A percentile compares a stretch with the other conserved stretches of the same genome.
phyloP scores from a whole-genome alignment of 768 basidiomycete species.

The Amyloporia xantha region DNA sequence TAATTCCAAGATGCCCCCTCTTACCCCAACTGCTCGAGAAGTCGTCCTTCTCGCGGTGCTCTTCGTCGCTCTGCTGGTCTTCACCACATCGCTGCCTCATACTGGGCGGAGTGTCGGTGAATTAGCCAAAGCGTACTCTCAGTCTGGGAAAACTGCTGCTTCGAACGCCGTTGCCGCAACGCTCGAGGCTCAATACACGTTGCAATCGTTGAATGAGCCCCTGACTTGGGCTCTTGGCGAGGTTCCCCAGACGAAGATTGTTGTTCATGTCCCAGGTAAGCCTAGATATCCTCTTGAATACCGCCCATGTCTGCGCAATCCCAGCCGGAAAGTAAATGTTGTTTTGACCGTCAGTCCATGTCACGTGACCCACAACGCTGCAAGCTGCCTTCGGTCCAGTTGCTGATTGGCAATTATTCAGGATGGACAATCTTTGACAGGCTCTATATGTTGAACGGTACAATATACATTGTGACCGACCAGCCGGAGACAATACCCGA shows the following conservation, averaged over 20 bases:
- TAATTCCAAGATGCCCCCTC: constrained; percentile 16
- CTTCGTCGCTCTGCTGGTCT: constrained; percentile 20
- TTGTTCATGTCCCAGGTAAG: constrained; percentile 49
- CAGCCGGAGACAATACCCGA: constrained; percentile 61
- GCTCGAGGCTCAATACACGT: constrained; percentile 20
- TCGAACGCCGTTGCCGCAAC: constrained; percentile 8
- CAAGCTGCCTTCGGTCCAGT: too few relatives aligned
- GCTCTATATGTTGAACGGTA: constrained; percentile 76
- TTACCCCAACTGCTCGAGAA: constrained; percentile 25
- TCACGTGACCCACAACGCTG: too few relatives aligned
- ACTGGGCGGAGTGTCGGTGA: constrained; percentile 5
- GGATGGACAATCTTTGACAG: constrained; percentile 90
- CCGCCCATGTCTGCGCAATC: too few relatives aligned
- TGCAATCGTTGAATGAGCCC: constrained; percentile 18
- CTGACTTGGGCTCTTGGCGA: constrained; percentile 22
- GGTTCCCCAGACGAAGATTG: constrained; percentile 56
- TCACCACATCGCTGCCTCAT: constrained; percentile 10
- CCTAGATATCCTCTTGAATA: constrained; percentile 12
- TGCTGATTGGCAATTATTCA: constrained; percentile 21
- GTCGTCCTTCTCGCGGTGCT: constrained; percentile 23
- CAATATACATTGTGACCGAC: constrained; percentile 77
- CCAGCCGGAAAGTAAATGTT: too few relatives aligned
- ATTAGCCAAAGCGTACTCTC: constrained; percentile 5
- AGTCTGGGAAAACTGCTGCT: constrained; percentile 9
- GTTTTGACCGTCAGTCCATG: too few relatives aligned